Conservation (phyloP, 495 filamentous ascomycete species). For the Penicillium desertorum region DNA sequence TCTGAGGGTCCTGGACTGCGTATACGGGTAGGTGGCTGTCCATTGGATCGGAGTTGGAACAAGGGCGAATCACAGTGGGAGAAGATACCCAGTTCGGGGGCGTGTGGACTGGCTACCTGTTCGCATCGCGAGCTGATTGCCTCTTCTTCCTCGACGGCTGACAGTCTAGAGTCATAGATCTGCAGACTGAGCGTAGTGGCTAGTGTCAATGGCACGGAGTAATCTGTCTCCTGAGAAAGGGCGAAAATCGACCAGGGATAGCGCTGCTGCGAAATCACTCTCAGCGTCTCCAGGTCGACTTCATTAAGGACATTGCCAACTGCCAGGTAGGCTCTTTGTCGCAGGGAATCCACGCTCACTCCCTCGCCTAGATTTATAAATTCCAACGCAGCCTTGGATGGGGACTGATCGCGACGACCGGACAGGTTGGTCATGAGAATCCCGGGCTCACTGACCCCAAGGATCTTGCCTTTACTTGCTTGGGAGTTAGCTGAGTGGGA, state of each 20-base stretch:
- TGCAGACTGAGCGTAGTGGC: slow-evolving; percentile 82
- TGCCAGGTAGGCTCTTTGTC: slow-evolving; percentile 74
- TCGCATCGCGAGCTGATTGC: slow-evolving; percentile 46
- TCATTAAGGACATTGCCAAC: slow-evolving; percentile 74
- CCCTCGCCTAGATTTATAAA: slow-evolving; percentile 79
- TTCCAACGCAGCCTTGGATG: slow-evolving; percentile 47
- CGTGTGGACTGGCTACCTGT: slow-evolving; percentile 27
- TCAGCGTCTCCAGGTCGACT: slow-evolving; percentile 77
- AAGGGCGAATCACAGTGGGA: slow-evolving; percentile 40
- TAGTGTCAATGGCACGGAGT: slow-evolving; percentile 73
- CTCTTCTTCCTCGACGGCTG: slow-evolving; percentile 43
- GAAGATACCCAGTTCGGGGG: slow-evolving; percentile 37
- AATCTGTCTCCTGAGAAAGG: slow-evolving; percentile 71
- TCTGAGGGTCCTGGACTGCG: slow-evolving; percentile 42
- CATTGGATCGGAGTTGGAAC: slow-evolving; percentile 41
- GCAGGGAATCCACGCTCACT: slow-evolving; percentile 72
- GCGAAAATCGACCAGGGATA: slow-evolving; percentile 85
- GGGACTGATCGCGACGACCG: slow-evolving; percentile 41
- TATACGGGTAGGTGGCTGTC: slow-evolving; percentile 43
- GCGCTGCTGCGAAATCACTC: slow-evolving; percentile 65
- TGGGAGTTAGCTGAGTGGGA: slow-evolving; percentile 44
- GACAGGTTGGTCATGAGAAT: slow-evolving; percentile 54
- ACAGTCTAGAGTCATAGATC: slow-evolving; percentile 72
- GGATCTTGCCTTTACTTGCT: slow-evolving; percentile 59
- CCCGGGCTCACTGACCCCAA: slow-evolving; percentile 62